A percentile compares a stretch with the other conserved stretches of the same genome.
Evolutionary conservation across 352 stramenopile species (phyloP).

Genomic region (Phytophthora europaea): DNA sequence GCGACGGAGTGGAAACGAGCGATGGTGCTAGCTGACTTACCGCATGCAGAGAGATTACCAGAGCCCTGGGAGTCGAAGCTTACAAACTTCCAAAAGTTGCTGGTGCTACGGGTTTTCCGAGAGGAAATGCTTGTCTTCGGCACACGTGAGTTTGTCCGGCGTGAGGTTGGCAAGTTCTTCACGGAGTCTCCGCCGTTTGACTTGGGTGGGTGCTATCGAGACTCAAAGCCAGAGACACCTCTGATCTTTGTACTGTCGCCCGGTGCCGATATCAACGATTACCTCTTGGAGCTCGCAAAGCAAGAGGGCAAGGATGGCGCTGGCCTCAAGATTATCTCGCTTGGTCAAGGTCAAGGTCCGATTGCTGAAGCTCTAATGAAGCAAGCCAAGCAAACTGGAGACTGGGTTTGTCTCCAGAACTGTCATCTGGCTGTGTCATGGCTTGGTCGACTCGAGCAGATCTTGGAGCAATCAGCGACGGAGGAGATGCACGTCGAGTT

Average conservation of each 20-base stretch:
- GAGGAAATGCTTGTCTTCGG: constrained; percentile 93
- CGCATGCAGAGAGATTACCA: constrained; percentile 79
- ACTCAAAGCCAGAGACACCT: constrained; percentile 92
- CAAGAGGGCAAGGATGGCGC: constrained; percentile 90
- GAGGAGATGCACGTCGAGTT: constrained; percentile 90
- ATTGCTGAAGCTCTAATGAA: constrained; percentile 94
- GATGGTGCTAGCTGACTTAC: constrained; percentile 83
- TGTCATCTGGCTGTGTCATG: constrained; percentile 94
- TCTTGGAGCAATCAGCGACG: constrained; percentile 82
- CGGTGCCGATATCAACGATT: constrained; percentile 95
- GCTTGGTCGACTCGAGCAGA: constrained; percentile 90
- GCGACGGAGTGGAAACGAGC: constrained; percentile 76
- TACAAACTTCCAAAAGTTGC: constrained; percentile 90
- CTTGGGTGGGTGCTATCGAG: constrained; percentile 91
- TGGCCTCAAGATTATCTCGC: constrained; percentile 93
- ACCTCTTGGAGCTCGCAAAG: constrained; percentile 92
- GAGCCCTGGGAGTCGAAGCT: constrained; percentile 77
- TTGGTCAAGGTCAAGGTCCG: constrained; percentile 94
- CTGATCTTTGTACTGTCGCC: constrained; percentile 96
- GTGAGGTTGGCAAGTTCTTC: constrained; percentile 87
- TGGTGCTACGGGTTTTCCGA: constrained; percentile 91
- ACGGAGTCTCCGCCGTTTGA: constrained; percentile 94
- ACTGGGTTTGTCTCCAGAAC: constrained; percentile 97
- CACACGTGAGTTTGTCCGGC: constrained; percentile 86
- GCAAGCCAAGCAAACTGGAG: constrained; percentile 89